These are phyloP conservation scores for Penicillium sclerotigenum DNA, from an alignment of 2,329 filamentous ascomycete species.

Conservation along the genomic window DNA sequence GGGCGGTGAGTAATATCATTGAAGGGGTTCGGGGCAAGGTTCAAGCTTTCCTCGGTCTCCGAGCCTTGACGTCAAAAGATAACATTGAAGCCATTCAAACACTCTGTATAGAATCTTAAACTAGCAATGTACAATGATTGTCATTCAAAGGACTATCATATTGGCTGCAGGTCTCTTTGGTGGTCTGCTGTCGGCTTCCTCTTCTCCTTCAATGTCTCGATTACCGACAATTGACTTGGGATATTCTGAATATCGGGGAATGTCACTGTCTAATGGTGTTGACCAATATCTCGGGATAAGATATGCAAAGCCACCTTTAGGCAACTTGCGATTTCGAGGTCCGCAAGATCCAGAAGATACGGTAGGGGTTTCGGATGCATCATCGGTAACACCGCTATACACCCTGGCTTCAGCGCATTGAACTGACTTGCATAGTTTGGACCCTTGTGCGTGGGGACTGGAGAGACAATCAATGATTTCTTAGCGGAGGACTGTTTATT, in stretches of 20 bases:
- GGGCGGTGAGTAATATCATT: background rate
- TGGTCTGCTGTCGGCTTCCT: constrained; percentile 4
- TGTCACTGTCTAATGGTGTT: constrained; percentile 52
- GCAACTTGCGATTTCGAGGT: constrained; percentile 60
- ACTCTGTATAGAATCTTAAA: no score
- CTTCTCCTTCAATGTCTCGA: background rate
- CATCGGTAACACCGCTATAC: constrained; percentile 39
- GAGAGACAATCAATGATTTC: constrained; percentile 59
- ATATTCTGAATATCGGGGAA: constrained; percentile 63
- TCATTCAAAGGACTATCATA: background rate
- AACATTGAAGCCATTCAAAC: background rate
- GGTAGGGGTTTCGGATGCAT: constrained; percentile 48
- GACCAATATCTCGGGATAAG: constrained; percentile 69
- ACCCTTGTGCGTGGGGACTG: constrained; percentile 61
- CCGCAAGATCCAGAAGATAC: constrained; percentile 55
- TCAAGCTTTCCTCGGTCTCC: background rate
- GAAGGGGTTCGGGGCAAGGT: background rate
- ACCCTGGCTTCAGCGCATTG: no score
- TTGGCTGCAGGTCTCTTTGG: constrained; percentile 8
- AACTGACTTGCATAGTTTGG: constrained; percentile 22
- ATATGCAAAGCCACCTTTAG: constrained; percentile 65
- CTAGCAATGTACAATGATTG: background rate
- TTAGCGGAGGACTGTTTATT: constrained; percentile 38
- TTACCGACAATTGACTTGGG: constrained; percentile 53
- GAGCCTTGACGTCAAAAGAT: background rate